Percentiles rank a stretch among this genome's conserved stretches.
These are phyloP conservation scores for Phytopythium oedochilum DNA, from an alignment of 352 stramenopile species.

Conservation along the genomic window DNA sequence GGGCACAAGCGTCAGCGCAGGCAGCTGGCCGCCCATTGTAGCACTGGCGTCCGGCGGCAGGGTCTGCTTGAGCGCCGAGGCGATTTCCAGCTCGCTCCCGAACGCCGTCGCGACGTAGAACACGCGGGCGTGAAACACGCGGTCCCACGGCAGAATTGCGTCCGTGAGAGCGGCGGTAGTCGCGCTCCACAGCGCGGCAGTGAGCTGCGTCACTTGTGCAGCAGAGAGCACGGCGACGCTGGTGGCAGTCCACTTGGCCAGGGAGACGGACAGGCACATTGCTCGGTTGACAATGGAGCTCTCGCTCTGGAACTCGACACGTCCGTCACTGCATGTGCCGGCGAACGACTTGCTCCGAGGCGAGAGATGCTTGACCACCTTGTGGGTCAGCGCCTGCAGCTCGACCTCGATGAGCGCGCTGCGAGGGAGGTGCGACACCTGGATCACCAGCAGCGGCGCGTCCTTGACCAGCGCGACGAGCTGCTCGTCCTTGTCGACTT, in stretches of 20 bases:
- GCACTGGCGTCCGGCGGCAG: background rate
- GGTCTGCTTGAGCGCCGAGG: constrained; percentile 18
- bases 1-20: constrained; percentile 72
- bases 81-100: constrained; percentile 46
- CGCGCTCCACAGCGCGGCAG: background rate
- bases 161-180: constrained; percentile 25
- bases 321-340: constrained; percentile 3
- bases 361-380: constrained; percentile 45
- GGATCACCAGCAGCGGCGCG: constrained; percentile 53
- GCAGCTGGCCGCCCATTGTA: constrained; percentile 10
- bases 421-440: constrained; percentile 65
- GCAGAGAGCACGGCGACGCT: background rate
- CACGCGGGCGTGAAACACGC: constrained; percentile 59
- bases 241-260: constrained; percentile 10
- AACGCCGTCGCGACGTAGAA: constrained; percentile 57
- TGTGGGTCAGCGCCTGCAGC: constrained; percentile 67
- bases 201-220: background rate
- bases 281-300: constrained; percentile 32
- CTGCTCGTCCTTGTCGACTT: constrained; percentile 54
- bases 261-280: constrained; percentile 47
- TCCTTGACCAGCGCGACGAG: constrained; percentile 37
- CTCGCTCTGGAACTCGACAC: constrained; percentile 25
- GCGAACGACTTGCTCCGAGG: constrained; percentile 15
- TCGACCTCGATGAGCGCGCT: constrained; percentile 74
- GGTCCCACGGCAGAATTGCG: constrained; percentile 53